Evolutionary conservation across 108 stramenopile genomes (phyloP).

Genomic region (Poteriospumella lacustris): DNA sequence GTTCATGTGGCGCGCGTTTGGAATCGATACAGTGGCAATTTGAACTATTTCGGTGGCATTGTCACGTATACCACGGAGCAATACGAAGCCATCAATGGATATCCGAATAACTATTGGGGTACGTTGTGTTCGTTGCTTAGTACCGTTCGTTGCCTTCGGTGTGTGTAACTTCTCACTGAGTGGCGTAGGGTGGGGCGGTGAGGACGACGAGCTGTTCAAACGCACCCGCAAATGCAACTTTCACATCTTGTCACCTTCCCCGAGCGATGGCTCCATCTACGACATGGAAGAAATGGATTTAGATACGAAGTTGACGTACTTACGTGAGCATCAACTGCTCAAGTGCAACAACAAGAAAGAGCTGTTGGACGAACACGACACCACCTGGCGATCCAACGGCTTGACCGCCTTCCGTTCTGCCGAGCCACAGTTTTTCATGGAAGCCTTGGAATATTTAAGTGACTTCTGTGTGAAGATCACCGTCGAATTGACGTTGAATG

Average conservation of each 20-base stretch:
- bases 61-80: slow-evolving; percentile 71
- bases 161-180: too few relatives aligned
- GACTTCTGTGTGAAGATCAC: slow-evolving; percentile 61
- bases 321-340: slow-evolving; percentile 68
- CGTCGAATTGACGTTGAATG: slow-evolving; percentile 83
- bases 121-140: background rate
- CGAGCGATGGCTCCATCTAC: slow-evolving; percentile 27
- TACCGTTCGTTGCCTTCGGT: too few relatives aligned
- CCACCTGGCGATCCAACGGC: slow-evolving; percentile 82
- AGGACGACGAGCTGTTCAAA: slow-evolving; percentile 96
- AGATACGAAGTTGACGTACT: slow-evolving; percentile 36
- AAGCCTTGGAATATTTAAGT: slow-evolving; percentile 37
- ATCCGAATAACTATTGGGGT: slow-evolving; percentile 97
- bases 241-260: background rate
- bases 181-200: slow-evolving; percentile 81
- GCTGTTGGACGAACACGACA: slow-evolving; percentile 80
- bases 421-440: slow-evolving; percentile 15
- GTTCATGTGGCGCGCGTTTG: slow-evolving; percentile 93
- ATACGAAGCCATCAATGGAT: slow-evolving; percentile 90
- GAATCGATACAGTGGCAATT: slow-evolving; percentile 92
- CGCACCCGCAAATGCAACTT: slow-evolving; percentile 14
- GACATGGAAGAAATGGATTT: slow-evolving; percentile 49
- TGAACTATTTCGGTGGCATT: slow-evolving; percentile 94
- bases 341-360: slow-evolving; percentile 97
- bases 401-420: slow-evolving; percentile 73